Evolutionary conservation across 192 early-diverging fungal species (phyloP), one percentile per base, ranked within the genome.

Genomic region (Funneliformis geosporum): DNA sequence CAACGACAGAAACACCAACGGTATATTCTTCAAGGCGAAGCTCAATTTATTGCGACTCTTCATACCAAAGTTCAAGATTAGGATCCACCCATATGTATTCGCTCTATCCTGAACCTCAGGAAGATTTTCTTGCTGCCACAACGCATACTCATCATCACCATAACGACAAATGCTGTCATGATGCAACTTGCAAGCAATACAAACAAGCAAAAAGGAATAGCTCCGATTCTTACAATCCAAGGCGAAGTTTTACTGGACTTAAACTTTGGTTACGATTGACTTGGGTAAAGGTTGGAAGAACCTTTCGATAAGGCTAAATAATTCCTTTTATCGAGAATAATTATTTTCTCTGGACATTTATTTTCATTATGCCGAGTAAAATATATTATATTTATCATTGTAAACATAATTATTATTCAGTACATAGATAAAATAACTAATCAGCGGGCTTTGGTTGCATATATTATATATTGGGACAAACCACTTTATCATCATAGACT

Each of bases 221-320:
- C 33, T 75, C 27, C 4, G 27, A 60, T 27, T 68, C 61, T 8
- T 78, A 78, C 67, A 78, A 62, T 23, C 76, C 76, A n/a, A 38
- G 43, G 16, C 44, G 64, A 78, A 78, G 76, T 46, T 40, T 78
- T 67, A 78, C 64, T 33, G 76, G 76, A 28, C 68, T 78, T 40
- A 60, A 61, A 40, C 64, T 78, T 28, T 78, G 76, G 76, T 23
- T 43, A n/a, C 27, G 76, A 78, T 78, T 78, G 23, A 78, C 76
- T 67, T 67, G 62, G 76, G 76, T 78, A 10, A 78, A 78, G 21
- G 76, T 78, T 44, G 44, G 65, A 27, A 65, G 76, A 38, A 78
- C 76, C 9, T 78, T 78, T 55, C 76, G 76, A 55, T 78, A 67
- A 78, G 2, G 1, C 2, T 16, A n/a, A n/a, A n/a, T 39, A 16